These are phyloP conservation scores for Isoetes taiwanensis DNA, from an alignment of 75 land plant species.

Conservation along the genomic window DNA sequence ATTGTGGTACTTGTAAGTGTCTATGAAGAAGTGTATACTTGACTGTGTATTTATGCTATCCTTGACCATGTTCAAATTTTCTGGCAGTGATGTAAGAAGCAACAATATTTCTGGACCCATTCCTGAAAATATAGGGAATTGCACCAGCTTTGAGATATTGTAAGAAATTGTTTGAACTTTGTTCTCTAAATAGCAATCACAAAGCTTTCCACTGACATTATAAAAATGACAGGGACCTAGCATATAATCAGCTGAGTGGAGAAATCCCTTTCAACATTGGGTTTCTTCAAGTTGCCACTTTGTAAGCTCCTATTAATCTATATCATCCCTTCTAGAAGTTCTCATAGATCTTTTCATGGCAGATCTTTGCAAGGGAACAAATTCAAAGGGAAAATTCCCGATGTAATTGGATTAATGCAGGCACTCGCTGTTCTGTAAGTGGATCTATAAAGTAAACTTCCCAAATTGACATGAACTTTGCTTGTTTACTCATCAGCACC, in stretches of 20 bases:
- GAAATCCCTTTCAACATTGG: slow-evolving; percentile 94
- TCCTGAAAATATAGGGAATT: slow-evolving; percentile 82
- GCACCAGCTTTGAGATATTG: slow-evolving; percentile 77
- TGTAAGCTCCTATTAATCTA: no score
- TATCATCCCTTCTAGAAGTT: no score
- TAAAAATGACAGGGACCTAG: slow-evolving; percentile 62
- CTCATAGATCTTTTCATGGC: no score
- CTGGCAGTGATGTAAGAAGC: slow-evolving; percentile 70
- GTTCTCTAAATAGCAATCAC: no score
- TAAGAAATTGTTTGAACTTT: neutral
- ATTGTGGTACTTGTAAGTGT: no score
- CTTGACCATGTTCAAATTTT: no score
- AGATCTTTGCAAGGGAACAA: slow-evolving; percentile 77
- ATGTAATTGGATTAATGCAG: slow-evolving; percentile 97
- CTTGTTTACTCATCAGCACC: no score
- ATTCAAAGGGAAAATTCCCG: slow-evolving; percentile 65
- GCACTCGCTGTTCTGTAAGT: slow-evolving; percentile 97
- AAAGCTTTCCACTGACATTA: no score
- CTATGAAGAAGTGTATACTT: neutral
- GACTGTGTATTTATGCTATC: no score
- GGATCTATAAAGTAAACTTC: neutral
- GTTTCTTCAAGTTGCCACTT: slow-evolving; percentile 84
- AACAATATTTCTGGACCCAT: slow-evolving; percentile 82
- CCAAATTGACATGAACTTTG: neutral
- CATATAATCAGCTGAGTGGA: slow-evolving; percentile 66